A percentile compares a stretch with the other conserved stretches of the same genome.
phyloP scores from a whole-genome alignment of 257 asterid genomes.

The Solanum habrochaites region DNA sequence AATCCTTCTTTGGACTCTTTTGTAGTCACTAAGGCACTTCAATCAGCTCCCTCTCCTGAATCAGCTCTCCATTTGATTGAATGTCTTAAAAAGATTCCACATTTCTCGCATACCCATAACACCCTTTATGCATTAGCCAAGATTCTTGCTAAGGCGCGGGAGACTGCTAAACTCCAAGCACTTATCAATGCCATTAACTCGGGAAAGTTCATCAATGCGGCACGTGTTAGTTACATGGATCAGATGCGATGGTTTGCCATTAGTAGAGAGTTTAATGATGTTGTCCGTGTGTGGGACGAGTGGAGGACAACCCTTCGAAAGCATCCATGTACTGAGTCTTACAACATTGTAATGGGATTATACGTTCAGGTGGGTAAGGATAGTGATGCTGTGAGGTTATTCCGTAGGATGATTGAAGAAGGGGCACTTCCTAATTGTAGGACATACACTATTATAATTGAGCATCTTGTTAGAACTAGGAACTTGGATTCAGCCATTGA shows the following conservation, averaged over 20 bases:
- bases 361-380: slow-evolving; percentile 52
- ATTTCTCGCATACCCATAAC: slow-evolving; percentile 60
- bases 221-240: slow-evolving; percentile 72
- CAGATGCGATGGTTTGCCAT: slow-evolving; percentile 69
- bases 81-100: slow-evolving; percentile 38
- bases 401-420: slow-evolving; percentile 51
- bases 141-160: slow-evolving; percentile 69
- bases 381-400: slow-evolving; percentile 51
- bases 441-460: slow-evolving; percentile 63
- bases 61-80: slow-evolving; percentile 60
- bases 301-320: slow-evolving; percentile 52
- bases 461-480: slow-evolving; percentile 51
- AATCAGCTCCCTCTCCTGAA: slow-evolving; percentile 69
- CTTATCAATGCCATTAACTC: slow-evolving; percentile 58
- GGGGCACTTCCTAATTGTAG: slow-evolving; percentile 89
- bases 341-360: slow-evolving; percentile 67
- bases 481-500: slow-evolving; percentile 55
- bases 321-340: slow-evolving; percentile 74
- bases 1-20: slow-evolving; percentile 63
- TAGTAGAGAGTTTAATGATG: slow-evolving; percentile 63
- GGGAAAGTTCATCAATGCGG: slow-evolving; percentile 51
- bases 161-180: slow-evolving; percentile 38
- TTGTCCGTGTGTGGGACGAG: slow-evolving; percentile 51
- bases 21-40: slow-evolving; percentile 71
- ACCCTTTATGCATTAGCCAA: slow-evolving; percentile 72